These are phyloP conservation scores for Rutstroemia sp. DNA, from an alignment of 2,329 filamentous ascomycete genomes.

Conservation along the genomic window DNA sequence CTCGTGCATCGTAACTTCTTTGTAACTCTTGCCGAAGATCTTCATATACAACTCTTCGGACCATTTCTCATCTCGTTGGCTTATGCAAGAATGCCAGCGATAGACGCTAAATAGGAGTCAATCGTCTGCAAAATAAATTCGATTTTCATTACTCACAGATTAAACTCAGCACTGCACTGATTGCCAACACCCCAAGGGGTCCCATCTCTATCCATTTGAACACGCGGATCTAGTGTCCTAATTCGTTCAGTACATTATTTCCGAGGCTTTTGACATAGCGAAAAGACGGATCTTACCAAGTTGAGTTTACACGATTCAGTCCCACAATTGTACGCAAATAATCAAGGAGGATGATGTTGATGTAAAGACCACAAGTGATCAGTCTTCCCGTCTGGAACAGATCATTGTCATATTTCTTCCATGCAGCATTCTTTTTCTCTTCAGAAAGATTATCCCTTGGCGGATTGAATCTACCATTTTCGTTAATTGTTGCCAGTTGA, in stretches of 20 bases:
- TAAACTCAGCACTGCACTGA: slow-evolving; percentile 79
- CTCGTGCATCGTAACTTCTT: slow-evolving; percentile 41
- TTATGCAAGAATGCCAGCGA: slow-evolving; percentile 75
- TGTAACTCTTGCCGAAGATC: slow-evolving; percentile 7
- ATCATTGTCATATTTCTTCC: slow-evolving; percentile 67
- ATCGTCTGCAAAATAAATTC: not conserved
- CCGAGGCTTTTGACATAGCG: too few species aligned
- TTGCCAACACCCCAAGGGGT: slow-evolving; percentile 68
- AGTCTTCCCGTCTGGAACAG: slow-evolving; percentile 70
- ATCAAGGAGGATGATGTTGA: slow-evolving; percentile 70
- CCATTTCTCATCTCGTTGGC: slow-evolving; percentile 70
- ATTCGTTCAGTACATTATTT: not conserved
- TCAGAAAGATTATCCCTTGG: slow-evolving; percentile 43
- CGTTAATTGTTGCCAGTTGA: slow-evolving; percentile 74
- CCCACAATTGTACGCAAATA: slow-evolving; percentile 62
- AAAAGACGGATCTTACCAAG: slow-evolving; percentile 41
- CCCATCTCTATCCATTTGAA: slow-evolving; percentile 53
- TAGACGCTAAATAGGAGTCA: slow-evolving; percentile 44
- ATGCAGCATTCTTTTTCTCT: slow-evolving; percentile 43
- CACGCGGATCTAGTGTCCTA: slow-evolving; percentile 63
- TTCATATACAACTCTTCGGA: slow-evolving; percentile 52
- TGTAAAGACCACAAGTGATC: slow-evolving; percentile 66
- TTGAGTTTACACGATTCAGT: slow-evolving; percentile 29
- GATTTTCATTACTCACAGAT: slow-evolving; percentile 39
- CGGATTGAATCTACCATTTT: slow-evolving; percentile 66